A percentile compares a stretch with the other conserved stretches of the same genome.
phyloP scores from a whole-genome alignment of 768 basidiomycete genomes.

The Omphalotus guepiniiformis region DNA sequence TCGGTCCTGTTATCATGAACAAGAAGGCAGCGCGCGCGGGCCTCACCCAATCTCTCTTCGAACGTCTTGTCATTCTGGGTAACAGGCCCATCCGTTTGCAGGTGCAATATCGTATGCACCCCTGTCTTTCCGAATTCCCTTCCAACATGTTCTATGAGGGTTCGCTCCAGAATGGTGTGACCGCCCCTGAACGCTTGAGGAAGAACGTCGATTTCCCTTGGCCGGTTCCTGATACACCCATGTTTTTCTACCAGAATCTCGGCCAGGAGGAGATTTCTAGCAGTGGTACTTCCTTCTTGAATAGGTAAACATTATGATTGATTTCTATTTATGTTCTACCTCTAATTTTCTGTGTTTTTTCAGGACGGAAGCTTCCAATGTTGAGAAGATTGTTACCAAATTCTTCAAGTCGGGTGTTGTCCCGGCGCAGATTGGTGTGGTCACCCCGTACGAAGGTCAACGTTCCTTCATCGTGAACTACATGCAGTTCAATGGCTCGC shows the following conservation, averaged over 20 bases:
- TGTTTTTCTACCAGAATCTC: slow-evolving; percentile 99
- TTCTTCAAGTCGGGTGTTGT: slow-evolving; percentile 99
- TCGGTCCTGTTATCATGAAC: slow-evolving; percentile 99
- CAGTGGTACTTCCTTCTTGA: slow-evolving; percentile 97
- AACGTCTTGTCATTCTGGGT: slow-evolving; percentile 90
- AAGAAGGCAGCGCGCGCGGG: slow-evolving; percentile 99
- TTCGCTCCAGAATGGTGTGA: slow-evolving; percentile 97
- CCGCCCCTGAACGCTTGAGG: slow-evolving; percentile 92
- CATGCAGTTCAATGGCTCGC: slow-evolving; percentile 99
- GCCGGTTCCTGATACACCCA: slow-evolving; percentile 95
- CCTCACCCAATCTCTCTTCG: slow-evolving; percentile 95
- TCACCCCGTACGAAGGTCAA: slow-evolving; percentile 99
- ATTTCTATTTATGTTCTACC: slow-evolving; percentile 11
- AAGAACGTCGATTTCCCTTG: slow-evolving; percentile 99
- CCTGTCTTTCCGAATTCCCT: slow-evolving; percentile 97
- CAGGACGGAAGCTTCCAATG: slow-evolving; percentile 97
- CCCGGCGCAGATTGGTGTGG: slow-evolving; percentile 93
- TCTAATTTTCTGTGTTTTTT: background rate
- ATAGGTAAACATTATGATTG: slow-evolving; percentile 61
- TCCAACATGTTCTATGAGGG: slow-evolving; percentile 99
- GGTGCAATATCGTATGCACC: slow-evolving; percentile 99
- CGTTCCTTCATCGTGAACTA: slow-evolving; percentile 98
- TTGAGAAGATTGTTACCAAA: slow-evolving; percentile 99
- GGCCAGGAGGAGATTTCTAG: slow-evolving; percentile 99
- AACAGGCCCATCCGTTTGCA: slow-evolving; percentile 98